A percentile compares a stretch with the other conserved stretches of the same genome.
phyloP scores from a whole-genome alignment of 495 filamentous ascomycete species.

The Cryomyces minteri region DNA sequence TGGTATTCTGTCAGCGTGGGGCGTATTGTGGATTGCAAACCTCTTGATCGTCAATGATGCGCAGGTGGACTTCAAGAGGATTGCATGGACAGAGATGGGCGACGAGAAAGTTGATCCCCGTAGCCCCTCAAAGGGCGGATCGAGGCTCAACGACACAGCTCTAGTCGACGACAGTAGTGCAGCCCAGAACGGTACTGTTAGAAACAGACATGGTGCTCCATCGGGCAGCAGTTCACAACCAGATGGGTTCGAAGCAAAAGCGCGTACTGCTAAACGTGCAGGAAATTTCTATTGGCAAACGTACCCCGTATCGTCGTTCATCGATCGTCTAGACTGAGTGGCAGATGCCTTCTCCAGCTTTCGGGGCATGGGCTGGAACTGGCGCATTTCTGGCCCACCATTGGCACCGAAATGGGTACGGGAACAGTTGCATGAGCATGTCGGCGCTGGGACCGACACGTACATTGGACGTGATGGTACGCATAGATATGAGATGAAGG shows the following conservation, averaged over 20 bases:
- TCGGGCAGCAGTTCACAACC: background rate
- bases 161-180: background rate
- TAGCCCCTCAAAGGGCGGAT: background rate
- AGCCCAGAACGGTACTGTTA: background rate
- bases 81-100: slow-evolving; percentile 27
- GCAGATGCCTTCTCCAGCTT: slow-evolving; percentile 49
- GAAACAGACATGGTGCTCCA: too few species aligned
- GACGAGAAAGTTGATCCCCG: background rate
- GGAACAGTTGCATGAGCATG: slow-evolving; percentile 20
- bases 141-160: background rate
- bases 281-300: slow-evolving; percentile 41
- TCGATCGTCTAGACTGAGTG: slow-evolving; percentile 52
- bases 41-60: slow-evolving; percentile 45
- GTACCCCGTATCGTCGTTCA: slow-evolving; percentile 39
- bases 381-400: slow-evolving; percentile 39
- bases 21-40: slow-evolving; percentile 40
- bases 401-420: slow-evolving; percentile 34
- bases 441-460: slow-evolving; percentile 5
- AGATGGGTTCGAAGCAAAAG: background rate
- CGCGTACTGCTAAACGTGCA: background rate
- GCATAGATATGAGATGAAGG: slow-evolving; percentile 20
- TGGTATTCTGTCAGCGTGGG: slow-evolving; percentile 48
- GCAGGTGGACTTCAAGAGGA: slow-evolving; percentile 47
- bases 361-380: slow-evolving; percentile 65
- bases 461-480: slow-evolving; percentile 3